These are phyloP conservation scores for Suillus bovinus DNA, from an alignment of 768 basidiomycete species.

Conservation along the genomic window DNA sequence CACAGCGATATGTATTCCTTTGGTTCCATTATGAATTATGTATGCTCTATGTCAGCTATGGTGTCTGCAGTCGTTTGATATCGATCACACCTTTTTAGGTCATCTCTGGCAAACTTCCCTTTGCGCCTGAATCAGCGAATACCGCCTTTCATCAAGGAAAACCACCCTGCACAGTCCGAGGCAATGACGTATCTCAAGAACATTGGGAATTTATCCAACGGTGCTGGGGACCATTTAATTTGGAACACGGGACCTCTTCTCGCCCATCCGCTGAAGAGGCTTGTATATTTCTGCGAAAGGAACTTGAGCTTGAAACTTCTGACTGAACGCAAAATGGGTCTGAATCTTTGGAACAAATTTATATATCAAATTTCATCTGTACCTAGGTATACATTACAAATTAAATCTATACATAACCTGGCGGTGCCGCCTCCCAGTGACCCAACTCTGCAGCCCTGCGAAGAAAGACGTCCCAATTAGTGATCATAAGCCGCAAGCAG, in stretches of 20 bases:
- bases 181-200: background rate
- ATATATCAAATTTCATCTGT: background rate
- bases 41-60: background rate
- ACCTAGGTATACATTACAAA: background rate
- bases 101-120: background rate
- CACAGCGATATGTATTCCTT: conserved; percentile 4
- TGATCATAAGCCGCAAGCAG: background rate
- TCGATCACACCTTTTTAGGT: background rate
- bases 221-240: background rate
- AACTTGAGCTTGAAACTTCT: background rate
- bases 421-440: background rate
- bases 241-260: background rate
- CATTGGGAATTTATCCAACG: background rate
- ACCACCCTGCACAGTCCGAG: background rate
- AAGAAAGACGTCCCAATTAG: background rate
- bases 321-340: background rate
- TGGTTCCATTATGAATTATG: conserved; percentile 4
- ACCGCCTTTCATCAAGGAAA: background rate
- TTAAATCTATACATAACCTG: background rate
- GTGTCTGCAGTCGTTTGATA: background rate
- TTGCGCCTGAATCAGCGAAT: background rate
- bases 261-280: conserved; percentile 3
- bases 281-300: background rate
- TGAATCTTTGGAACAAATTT: background rate
- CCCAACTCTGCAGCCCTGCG: background rate